Evolutionary conservation across 345 rosid species (phyloP).

Genomic region (Syzygium oleosum): DNA sequence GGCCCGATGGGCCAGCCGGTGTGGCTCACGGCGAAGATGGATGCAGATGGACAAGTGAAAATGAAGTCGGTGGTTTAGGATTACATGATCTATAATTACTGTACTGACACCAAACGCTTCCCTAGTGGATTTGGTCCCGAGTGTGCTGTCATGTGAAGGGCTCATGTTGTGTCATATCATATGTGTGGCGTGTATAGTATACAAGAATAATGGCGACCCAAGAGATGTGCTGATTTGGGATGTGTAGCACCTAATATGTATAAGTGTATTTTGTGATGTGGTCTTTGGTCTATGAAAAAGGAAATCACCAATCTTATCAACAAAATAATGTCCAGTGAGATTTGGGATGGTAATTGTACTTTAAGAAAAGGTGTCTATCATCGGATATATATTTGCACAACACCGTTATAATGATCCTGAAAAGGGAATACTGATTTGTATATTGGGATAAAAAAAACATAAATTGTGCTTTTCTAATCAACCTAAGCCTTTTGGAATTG

Average conservation of each 20-base stretch:
- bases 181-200: background rate
- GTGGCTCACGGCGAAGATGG: constrained; percentile 33
- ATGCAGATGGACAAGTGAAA: constrained; percentile 8
- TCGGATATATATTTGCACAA: too few species aligned
- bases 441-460: background rate
- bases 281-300: background rate
- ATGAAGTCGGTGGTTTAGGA: constrained; percentile 33
- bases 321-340: background rate
- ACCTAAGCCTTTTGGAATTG: background rate
- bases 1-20: background rate
- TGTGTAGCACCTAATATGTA: background rate
- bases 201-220: background rate
- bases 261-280: background rate
- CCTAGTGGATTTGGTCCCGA: constrained; percentile 38
- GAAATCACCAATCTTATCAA: background rate
- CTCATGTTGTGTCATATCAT: background rate
- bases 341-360: background rate
- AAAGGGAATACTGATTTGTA: background rate
- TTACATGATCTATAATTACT: constrained; percentile 49
- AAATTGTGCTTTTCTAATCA: background rate
- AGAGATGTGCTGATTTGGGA: background rate
- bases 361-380: background rate
- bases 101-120: constrained; percentile 36
- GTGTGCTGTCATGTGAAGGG: constrained; percentile 6
- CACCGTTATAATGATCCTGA: too few species aligned